Conservation (phyloP, 139 green algal genomes). For the Nannochloris sp. region DNA sequence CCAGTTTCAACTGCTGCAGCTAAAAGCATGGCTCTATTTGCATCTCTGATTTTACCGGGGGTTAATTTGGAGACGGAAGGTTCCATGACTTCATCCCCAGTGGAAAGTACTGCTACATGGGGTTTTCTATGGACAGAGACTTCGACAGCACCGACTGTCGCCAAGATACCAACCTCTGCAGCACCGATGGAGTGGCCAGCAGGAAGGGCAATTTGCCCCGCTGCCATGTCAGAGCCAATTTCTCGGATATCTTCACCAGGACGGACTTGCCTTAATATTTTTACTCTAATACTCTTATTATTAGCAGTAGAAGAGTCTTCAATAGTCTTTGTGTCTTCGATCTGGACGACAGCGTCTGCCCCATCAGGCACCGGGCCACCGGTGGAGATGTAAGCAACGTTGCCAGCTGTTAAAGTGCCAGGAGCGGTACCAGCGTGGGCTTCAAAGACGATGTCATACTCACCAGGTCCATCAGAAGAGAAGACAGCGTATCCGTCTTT, state of each 20-base stretch:
- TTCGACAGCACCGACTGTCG: slow-evolving; percentile 63
- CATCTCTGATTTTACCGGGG: slow-evolving; percentile 80
- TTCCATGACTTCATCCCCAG: slow-evolving; percentile 72
- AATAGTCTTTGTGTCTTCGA: slow-evolving; percentile 79
- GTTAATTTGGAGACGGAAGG: slow-evolving; percentile 27
- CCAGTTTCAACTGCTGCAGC: slow-evolving; percentile 54
- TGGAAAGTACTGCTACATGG: slow-evolving; percentile 82
- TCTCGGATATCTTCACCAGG: slow-evolving; percentile 57
- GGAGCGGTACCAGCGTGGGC: slow-evolving; percentile 52
- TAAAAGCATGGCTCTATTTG: slow-evolving; percentile 86
- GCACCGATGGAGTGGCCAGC: slow-evolving; percentile 60
- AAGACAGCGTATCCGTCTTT: slow-evolving; percentile 96
- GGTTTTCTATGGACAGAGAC: slow-evolving; percentile 40
- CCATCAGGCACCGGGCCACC: slow-evolving; percentile 44
- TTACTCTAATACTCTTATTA: slow-evolving; percentile 34
- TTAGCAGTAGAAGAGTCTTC: no score
- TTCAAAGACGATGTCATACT: slow-evolving; percentile 71
- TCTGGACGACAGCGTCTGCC: slow-evolving; percentile 41
- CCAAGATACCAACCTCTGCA: slow-evolving; percentile 85
- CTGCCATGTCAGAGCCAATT: slow-evolving; percentile 72
- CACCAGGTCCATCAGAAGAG: slow-evolving; percentile 63
- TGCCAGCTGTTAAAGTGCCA: slow-evolving; percentile 35
- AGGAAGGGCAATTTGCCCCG: slow-evolving; percentile 56
- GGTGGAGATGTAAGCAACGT: slow-evolving; percentile 87
- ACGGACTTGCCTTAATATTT: slow-evolving; percentile 46